These are phyloP conservation scores for Paraconiothyrium sp. DNA, from an alignment of 2,329 filamentous ascomycete genomes.

Conservation along the genomic window DNA sequence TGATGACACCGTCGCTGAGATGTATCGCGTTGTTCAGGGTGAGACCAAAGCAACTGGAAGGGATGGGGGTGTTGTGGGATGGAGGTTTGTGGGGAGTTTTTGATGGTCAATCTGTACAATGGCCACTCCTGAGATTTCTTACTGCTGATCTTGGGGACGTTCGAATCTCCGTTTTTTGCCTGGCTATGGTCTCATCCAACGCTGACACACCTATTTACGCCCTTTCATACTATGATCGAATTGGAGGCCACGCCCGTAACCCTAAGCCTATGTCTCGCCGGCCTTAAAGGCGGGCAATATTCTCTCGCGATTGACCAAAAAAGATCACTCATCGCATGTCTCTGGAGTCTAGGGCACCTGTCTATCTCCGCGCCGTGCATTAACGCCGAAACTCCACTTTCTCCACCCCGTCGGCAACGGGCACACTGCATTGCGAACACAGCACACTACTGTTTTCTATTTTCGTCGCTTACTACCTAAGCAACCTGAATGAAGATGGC, in stretches of 20 bases:
- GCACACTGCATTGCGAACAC: constrained; percentile 1
- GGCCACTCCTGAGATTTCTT: background rate
- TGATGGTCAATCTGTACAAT: constrained; percentile 3
- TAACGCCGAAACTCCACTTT: constrained; percentile 12
- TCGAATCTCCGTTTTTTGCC: background rate
- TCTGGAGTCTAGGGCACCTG: background rate
- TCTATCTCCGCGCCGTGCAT: constrained; percentile 21
- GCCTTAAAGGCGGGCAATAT: too few species aligned
- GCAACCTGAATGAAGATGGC: constrained; percentile 46
- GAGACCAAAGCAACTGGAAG: constrained; percentile 26
- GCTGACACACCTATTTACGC: background rate
- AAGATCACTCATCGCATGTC: background rate
- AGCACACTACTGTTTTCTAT: constrained; percentile 1
- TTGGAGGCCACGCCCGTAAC: too few species aligned
- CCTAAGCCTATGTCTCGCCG: too few species aligned
- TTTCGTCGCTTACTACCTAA: background rate
- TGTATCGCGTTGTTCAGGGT: constrained; percentile 10
- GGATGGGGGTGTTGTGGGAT: constrained; percentile 27
- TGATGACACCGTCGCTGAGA: background rate
- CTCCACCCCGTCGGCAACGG: background rate
- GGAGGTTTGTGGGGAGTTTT: constrained; percentile 29
- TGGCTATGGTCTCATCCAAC: background rate
- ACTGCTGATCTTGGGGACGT: background rate
- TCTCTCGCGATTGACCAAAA: too few species aligned
- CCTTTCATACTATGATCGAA: background rate